Evolutionary conservation across 371 early-diverging fungal species (phyloP), one percentile per base, ranked within the genome.

Genomic region (Rozella allomycis): DNA sequence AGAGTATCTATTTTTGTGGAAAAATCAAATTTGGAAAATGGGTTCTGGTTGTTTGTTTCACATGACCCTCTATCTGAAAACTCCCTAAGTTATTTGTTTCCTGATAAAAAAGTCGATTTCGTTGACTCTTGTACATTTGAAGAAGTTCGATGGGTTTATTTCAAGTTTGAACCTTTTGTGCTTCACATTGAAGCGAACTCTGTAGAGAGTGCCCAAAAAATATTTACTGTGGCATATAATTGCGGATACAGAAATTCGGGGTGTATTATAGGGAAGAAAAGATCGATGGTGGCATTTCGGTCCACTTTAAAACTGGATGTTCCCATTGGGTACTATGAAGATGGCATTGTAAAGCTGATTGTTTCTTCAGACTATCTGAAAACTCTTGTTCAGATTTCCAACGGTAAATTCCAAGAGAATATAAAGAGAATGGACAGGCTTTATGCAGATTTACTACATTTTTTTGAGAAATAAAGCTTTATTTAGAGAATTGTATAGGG

Each of bases 91-190:
- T n/a, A n/a, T n/a, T n/a, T n/a, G n/a, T n/a, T n/a, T n/a, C n/a
- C n/a, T n/a, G n/a, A n/a, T n/a, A n/a, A n/a, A n/a, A n/a, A n/a
- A n/a, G n/a, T n/a, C n/a, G n/a, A n/a, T n/a, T n/a, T n/a, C n/a
- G n/a, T n/a, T n/a, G n/a, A n/a, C n/a, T n/a, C n/a, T n/a, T n/a
- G n/a, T n/a, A n/a, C n/a, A n/a, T n/a, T n/a, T n/a, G n/a, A n/a
- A n/a, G n/a, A n/a, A n/a, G n/a, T n/a, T n/a, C n/a, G n/a, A n/a
- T n/a, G n/a, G n/a, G n/a, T 33, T 10, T 22, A 33, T 33, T 33
- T 21, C 20, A 33, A 23, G 17, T 23, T 21, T n/a, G 33, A 33
- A 23, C 33, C 33, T 6, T 33, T 33, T 22, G 7, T 33, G 11
- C 13, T 33, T 4, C 33, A 33, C 14, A 10, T 33, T 4, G 33